These are phyloP conservation scores for Tuber microsphaerosporum DNA, from an alignment of 495 filamentous ascomycete species.

Conservation along the genomic window DNA sequence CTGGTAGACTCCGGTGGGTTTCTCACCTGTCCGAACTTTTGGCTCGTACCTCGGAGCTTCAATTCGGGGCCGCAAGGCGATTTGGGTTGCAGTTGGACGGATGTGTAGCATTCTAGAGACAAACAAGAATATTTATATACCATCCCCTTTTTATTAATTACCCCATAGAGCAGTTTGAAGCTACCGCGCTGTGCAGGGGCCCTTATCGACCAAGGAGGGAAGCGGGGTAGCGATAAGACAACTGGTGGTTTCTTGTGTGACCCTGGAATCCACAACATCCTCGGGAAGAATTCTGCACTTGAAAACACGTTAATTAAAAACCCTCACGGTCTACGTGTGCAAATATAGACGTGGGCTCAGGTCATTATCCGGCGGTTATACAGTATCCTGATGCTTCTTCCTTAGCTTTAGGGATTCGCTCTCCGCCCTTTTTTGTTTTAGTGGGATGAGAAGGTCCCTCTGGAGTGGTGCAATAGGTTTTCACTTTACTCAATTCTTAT, in stretches of 20 bases:
- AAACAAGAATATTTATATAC: background rate
- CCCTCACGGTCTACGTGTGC: background rate
- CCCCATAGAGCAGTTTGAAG: background rate
- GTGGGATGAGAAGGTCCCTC: background rate
- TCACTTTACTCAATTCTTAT: background rate
- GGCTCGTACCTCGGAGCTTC: background rate
- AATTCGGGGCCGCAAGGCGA: background rate
- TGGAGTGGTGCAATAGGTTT: background rate
- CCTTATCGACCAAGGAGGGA: background rate
- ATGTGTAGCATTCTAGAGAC: background rate
- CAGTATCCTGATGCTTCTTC: background rate
- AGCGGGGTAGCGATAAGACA: conserved; percentile 2
- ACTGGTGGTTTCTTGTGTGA: background rate
- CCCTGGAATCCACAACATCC: background rate
- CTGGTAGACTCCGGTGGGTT: background rate
- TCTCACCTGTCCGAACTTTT: conserved; percentile 2
- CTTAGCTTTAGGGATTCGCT: background rate
- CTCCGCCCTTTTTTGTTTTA: background rate
- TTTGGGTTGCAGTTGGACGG: background rate
- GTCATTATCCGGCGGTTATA: background rate
- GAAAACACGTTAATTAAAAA: background rate
- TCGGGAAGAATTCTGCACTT: background rate
- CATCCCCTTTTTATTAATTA: background rate
- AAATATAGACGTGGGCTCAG: background rate
- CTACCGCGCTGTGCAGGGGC: background rate